Evolutionary conservation across 1,284 basidiomycete species (phyloP), one percentile per base, ranked within the genome.

Genomic region (Heterobasidion annosum): DNA sequence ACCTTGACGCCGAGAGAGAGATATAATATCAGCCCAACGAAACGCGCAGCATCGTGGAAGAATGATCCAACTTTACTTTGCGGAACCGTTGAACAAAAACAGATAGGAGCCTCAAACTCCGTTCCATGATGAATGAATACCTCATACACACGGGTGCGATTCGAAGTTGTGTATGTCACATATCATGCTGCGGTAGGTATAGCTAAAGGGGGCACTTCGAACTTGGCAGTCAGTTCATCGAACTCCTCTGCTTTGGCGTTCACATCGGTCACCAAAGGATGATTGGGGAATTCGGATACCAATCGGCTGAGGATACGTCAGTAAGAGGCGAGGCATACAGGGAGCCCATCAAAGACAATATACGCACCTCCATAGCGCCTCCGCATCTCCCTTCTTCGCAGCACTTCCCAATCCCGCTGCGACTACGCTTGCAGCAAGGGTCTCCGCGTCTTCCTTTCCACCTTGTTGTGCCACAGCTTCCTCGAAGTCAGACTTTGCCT

Each of bases 401-500:
- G 78, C 82, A 12, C 12, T 40, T 4, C 78, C 81, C 33, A 93
- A 70, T 10, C 84, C 81, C 1, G 80, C 73, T 0, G 82, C 87
- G 42, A 91, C 87, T 3, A 78, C 74, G 64, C 77, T 73, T 1
- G 82, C 88, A 15, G 86, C 87, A 43, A 91, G 72, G 5, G 91
- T 79, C 65, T 92, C 88, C 50, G 77, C 73, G 60, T 87, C 78
- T 37, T 70, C 72, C 56, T 71, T 73, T 1, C 71, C 75, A 34
- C 66, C 67, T 56, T 79, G 75, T 62, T 81, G 77, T 57, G 79
- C 73, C 49, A 86, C 67, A 1, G 91, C 88, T 67, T 96, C 91
- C 56, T 85, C 81, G 46, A 95, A 72, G 65, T 95, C 93, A 9
- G 88, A 91, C 65, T 85, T 83, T 8, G 93, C 93, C 59, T 89